Percentiles rank a stretch among this genome's conserved stretches.
Evolutionary conservation across 495 filamentous ascomycete species (phyloP).

Genomic region (Tuber magnatum): DNA sequence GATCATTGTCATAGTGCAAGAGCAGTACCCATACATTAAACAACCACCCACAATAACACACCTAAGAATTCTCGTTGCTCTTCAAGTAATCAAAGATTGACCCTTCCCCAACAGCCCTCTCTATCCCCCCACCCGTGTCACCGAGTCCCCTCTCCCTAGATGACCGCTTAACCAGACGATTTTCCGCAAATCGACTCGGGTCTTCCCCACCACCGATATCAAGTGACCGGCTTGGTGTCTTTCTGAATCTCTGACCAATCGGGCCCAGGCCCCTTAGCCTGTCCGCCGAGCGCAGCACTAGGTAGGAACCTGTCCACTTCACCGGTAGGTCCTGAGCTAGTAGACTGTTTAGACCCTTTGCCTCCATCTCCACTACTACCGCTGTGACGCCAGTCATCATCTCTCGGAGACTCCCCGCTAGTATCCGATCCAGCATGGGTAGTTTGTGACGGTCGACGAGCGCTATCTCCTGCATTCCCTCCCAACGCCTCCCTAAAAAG

Average conservation of each 20-base stretch:
- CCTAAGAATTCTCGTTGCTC: background rate
- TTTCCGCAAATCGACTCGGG: conserved; percentile 51
- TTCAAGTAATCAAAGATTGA: background rate
- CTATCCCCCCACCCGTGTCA: conserved; percentile 20
- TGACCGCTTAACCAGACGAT: conserved; percentile 40
- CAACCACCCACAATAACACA: background rate
- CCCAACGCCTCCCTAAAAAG: background rate
- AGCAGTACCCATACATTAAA: background rate
- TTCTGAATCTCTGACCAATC: conserved; percentile 31
- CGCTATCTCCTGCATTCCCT: background rate
- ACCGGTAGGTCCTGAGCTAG: background rate
- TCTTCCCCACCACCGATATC: conserved; percentile 55
- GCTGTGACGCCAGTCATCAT: conserved; percentile 4
- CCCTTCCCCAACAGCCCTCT: background rate
- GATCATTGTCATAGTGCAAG: background rate
- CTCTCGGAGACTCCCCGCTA: conserved; percentile 8
- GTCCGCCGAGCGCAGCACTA: conserved; percentile 13
- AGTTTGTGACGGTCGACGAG: background rate
- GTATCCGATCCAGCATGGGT: conserved; percentile 1
- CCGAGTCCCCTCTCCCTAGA: conserved; percentile 2
- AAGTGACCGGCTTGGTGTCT: conserved; percentile 43
- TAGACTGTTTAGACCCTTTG: background rate
- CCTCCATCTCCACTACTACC: background rate
- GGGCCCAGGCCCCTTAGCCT: conserved; percentile 16
- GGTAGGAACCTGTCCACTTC: conserved; percentile 12